Base-by-base conservation (phyloP, 2,329 filamentous ascomycete species). In the Cryoendolithus antarcticus region DNA sequence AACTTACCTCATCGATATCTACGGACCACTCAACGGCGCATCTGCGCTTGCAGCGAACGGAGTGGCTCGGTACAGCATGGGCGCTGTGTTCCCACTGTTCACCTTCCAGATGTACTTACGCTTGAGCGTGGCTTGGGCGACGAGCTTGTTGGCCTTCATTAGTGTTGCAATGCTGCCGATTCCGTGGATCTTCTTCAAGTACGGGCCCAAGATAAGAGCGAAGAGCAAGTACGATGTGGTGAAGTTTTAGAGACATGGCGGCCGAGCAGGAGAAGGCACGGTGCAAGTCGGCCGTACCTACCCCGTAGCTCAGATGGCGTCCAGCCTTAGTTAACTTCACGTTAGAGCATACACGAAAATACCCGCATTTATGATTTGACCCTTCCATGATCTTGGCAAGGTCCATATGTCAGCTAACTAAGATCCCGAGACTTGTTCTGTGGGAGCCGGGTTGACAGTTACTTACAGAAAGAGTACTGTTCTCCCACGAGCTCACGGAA, bases 1-100 rank as follows among this genome's bases (percentile, higher is more conserved):
- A 6, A 36, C 50, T n/a, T 79, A 77, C 48, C 62, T 68, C 1
- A 59, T 69, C 5, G 75, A 80, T 48, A 67, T 68, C 0, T 80
- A 77, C 47, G 64, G 70, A 3, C 65, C 70, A 0, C 60, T 64
- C 9, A 68, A 71, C 7, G 68, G 75, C 1, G 75, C 76, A 0
- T 76, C 70, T 42, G 74, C 74, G 0, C 60, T 72, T 35, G 74
- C 71, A 5, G 76, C 77, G 1, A 80, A 78, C 44, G 68, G 70
- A 1, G 58, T 80, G 9, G 60, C 71, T 1, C 58, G 76, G 15
- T 80, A 78, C 44, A 55, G 56, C 0, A 62, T 78, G 6, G 72
- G 71, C 0, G 71, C 67, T 1, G 69, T 63, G 0, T 80, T 80
- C 39, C 76, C 76, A 0, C 53, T 80, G 0, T 80, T 80, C 46